These are phyloP conservation scores for Periconia sp. DNA, from an alignment of 2,329 filamentous ascomycete genomes.

Conservation along the genomic window DNA sequence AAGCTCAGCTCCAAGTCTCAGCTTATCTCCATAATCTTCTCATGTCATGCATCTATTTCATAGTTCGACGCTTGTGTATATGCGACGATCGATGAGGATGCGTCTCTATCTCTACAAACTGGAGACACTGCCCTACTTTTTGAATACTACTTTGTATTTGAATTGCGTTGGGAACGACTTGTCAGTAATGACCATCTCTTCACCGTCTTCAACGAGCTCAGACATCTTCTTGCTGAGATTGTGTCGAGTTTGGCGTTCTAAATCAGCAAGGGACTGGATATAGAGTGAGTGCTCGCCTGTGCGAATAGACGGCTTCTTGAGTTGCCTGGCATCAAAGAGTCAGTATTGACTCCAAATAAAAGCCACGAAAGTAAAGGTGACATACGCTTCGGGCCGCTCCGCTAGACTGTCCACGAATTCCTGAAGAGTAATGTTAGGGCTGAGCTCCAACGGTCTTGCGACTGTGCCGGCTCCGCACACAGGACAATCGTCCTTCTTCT, in stretches of 20 bases:
- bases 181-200: constrained; percentile 92
- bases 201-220: constrained; percentile 79
- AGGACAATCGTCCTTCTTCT: constrained; percentile 92
- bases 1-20: no score
- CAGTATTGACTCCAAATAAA: constrained; percentile 11
- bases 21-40: no score
- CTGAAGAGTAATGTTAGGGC: constrained; percentile 74
- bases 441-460: constrained; percentile 75
- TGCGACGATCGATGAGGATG: no score
- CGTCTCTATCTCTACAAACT: no score
- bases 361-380: constrained; percentile 16
- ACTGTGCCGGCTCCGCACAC: constrained; percentile 78
- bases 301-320: constrained; percentile 90
- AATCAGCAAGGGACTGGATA: constrained; percentile 79
- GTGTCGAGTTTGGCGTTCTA: constrained; percentile 82
- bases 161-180: constrained; percentile 82
- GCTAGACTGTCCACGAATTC: constrained; percentile 87
- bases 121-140: constrained; percentile 28
- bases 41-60: no score
- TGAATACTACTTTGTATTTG: constrained; percentile 63
- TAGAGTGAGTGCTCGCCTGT: constrained; percentile 85
- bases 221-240: constrained; percentile 80
- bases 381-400: constrained; percentile 80
- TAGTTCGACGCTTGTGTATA: no score
- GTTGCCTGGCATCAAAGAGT: constrained; percentile 62